These are phyloP conservation scores for Erigeron philadelphicus DNA, from an alignment of 140 eudicot species.

Conservation along the genomic window DNA sequence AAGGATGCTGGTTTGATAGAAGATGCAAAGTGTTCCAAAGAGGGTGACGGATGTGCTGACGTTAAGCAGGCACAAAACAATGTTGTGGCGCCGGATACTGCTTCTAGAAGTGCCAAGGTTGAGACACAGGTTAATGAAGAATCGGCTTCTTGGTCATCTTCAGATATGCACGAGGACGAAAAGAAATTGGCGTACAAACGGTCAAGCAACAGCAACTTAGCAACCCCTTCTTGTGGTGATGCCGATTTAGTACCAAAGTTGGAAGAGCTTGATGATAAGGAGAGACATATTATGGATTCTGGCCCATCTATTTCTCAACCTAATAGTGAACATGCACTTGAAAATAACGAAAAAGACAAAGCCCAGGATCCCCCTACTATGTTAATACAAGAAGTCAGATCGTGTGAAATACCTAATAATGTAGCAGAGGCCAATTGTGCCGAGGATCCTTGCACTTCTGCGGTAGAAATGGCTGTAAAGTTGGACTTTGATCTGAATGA, in stretches of 20 bases:
- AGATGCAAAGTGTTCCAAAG: constrained; percentile 27
- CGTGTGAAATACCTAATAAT: constrained; percentile 9
- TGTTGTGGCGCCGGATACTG: constrained; percentile 19
- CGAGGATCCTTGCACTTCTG: constrained; percentile 18
- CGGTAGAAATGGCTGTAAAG: constrained; percentile 33
- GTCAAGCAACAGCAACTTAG: constrained; percentile 11
- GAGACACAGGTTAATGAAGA: constrained; percentile 33
- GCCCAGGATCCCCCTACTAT: not conserved
- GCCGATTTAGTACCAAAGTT: constrained; percentile 15
- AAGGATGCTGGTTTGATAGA: constrained; percentile 26
- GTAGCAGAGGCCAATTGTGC: constrained; percentile 9
- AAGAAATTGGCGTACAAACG: constrained; percentile 25
- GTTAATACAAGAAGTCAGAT: constrained; percentile 10
- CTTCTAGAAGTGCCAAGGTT: constrained; percentile 20
- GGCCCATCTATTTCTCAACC: constrained; percentile 23
- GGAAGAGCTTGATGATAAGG: constrained; percentile 21
- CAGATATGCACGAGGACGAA: constrained; percentile 34
- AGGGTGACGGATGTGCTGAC: constrained; percentile 13
- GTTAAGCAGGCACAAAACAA: constrained; percentile 14
- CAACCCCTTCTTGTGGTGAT: constrained; percentile 23
- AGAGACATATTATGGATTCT: constrained; percentile 17
- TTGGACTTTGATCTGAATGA: constrained; percentile 69
- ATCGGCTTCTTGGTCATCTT: constrained; percentile 43
- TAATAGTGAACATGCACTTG: constrained; percentile 19
- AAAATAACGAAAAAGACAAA: constrained; percentile 24